Conservation (phyloP, 768 basidiomycete species). For the Mycena rebaudengoi region DNA sequence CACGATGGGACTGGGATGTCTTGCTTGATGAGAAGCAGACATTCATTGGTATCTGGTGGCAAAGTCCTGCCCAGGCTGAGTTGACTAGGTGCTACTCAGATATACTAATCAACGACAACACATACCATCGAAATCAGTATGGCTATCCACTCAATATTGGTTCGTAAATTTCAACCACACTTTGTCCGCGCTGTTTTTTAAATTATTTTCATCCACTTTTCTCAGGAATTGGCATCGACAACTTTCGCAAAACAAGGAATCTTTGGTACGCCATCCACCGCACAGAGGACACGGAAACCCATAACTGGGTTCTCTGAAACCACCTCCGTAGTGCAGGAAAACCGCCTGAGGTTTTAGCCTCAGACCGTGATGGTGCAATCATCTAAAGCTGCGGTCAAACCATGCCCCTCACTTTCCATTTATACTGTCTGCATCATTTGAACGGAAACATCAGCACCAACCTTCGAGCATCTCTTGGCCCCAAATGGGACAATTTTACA, state of each 20-base stretch:
- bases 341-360: conserved; percentile 30
- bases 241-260: conserved; percentile 31
- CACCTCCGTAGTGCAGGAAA: conserved; percentile 26
- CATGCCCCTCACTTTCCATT: conserved; percentile 31
- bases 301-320: conserved; percentile 33
- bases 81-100: conserved; percentile 32
- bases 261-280: conserved; percentile 36
- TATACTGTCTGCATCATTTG: conserved; percentile 41
- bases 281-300: conserved; percentile 26
- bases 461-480: not conserved
- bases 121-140: conserved; percentile 33
- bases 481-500: not conserved
- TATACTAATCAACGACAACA: conserved; percentile 41
- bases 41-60: conserved; percentile 39
- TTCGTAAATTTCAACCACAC: not conserved
- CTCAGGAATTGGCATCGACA: conserved; percentile 33
- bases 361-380: conserved; percentile 31
- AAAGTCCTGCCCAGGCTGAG: conserved; percentile 35
- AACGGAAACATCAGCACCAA: conserved; percentile 5
- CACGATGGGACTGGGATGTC: conserved; percentile 33
- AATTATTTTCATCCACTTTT: no score
- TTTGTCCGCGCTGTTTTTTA: not conserved
- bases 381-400: conserved; percentile 19
- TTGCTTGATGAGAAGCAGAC: conserved; percentile 25
- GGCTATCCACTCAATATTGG: conserved; percentile 39